These are phyloP conservation scores for Crassisporium funariophilum DNA, from an alignment of 768 basidiomycete species.

Conservation along the genomic window DNA sequence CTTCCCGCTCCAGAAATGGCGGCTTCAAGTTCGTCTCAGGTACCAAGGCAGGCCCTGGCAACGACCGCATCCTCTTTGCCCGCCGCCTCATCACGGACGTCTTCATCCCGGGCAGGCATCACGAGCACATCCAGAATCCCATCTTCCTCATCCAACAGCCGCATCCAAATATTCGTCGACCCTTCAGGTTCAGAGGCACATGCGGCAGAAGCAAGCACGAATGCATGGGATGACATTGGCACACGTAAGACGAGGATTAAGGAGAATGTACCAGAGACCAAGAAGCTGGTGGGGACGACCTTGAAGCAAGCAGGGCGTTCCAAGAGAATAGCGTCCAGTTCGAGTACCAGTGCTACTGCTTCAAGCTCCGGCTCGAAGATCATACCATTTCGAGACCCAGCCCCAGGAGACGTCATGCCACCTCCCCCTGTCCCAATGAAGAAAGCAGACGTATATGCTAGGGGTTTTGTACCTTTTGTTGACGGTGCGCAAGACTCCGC, in stretches of 20 bases:
- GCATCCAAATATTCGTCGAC: constrained; percentile 75
- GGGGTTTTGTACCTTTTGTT: constrained; percentile 41
- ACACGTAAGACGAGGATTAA: constrained; percentile 79
- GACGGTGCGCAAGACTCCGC: constrained; percentile 28
- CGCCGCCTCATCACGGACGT: constrained; percentile 37
- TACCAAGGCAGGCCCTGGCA: constrained; percentile 35
- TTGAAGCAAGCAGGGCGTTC: constrained; percentile 62
- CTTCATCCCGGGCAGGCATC: constrained; percentile 27
- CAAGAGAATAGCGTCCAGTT: constrained; percentile 50
- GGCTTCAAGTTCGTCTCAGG: constrained; percentile 31
- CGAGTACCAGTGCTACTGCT: constrained; percentile 26
- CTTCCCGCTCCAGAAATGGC: constrained; percentile 40
- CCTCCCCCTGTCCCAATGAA: constrained; percentile 40
- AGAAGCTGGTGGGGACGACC: constrained; percentile 68
- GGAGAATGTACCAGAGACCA: constrained; percentile 73
- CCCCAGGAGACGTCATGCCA: constrained; percentile 45
- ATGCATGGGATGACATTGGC: constrained; percentile 72
- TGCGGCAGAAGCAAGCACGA: constrained; percentile 43
- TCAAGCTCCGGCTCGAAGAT: constrained; percentile 54
- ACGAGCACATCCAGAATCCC: constrained; percentile 29
- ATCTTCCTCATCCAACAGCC: constrained; percentile 49
- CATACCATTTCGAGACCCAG: constrained; percentile 65
- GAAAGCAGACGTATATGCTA: constrained; percentile 32
- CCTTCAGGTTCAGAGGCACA: constrained; percentile 55
- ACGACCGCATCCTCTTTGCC: constrained; percentile 48